A percentile compares a stretch with the other conserved stretches of the same genome.
Evolutionary conservation across 148 eudicot species (phyloP).

Genomic region (Chenopodium album): DNA sequence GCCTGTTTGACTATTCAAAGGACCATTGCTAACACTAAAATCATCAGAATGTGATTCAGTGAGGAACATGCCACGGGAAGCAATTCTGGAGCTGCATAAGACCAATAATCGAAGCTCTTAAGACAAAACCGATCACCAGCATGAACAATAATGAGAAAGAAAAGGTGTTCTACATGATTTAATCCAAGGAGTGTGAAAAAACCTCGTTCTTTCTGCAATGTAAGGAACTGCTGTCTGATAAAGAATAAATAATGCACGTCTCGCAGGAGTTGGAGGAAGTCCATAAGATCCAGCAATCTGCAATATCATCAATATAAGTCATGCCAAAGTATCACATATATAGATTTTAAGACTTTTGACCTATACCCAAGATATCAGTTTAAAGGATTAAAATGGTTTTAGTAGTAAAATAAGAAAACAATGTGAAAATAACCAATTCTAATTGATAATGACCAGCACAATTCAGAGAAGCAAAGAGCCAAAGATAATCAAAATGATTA

Average conservation of each 20-base stretch:
- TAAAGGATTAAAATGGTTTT: not conserved
- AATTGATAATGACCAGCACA: not conserved
- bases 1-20: constrained; percentile 35
- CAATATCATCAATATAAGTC: constrained; percentile 19
- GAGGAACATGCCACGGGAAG: constrained; percentile 78
- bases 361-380: not conserved
- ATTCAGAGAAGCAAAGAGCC: too few species aligned
- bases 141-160: not conserved
- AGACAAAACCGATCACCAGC: constrained; percentile 2
- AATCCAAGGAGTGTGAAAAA: constrained; percentile 1
- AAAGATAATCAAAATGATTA: not conserved
- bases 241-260: constrained; percentile 83
- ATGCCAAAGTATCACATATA: not conserved
- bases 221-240: constrained; percentile 95
- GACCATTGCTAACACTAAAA: constrained; percentile 28
- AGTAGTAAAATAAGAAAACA: not conserved
- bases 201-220: constrained; percentile 95
- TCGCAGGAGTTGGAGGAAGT: constrained; percentile 96
- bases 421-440: not conserved
- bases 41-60: constrained; percentile 63
- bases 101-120: constrained; percentile 15
- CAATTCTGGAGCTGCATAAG: constrained; percentile 77
- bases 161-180: not conserved
- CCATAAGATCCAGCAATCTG: constrained; percentile 93
- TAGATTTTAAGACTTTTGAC: not conserved